Evolutionary conservation across 2,329 filamentous ascomycete genomes (phyloP).

Genomic region (Talaromyces atroroseus): DNA sequence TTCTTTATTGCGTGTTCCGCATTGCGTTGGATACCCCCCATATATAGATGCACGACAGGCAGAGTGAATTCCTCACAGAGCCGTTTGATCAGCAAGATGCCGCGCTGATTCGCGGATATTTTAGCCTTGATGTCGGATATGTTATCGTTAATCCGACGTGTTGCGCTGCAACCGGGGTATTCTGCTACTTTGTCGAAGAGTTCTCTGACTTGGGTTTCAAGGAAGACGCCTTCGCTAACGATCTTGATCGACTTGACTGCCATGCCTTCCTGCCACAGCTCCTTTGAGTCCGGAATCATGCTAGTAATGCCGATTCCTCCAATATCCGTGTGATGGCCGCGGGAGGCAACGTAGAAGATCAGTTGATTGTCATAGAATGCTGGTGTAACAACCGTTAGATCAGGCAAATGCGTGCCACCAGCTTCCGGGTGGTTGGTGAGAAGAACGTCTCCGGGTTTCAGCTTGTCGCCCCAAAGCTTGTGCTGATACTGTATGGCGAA

Average conservation of each 20-base stretch:
- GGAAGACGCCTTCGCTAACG: conserved; percentile 65
- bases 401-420: conserved; percentile 75
- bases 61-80: conserved; percentile 70
- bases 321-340: conserved; percentile 73
- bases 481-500: conserved; percentile 72
- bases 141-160: conserved; percentile 69
- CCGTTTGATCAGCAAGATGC: conserved; percentile 64
- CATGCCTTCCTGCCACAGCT: conserved; percentile 53
- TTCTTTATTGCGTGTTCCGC: conserved; percentile 66
- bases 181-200: conserved; percentile 65
- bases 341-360: conserved; percentile 71
- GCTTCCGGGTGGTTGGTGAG: conserved; percentile 77
- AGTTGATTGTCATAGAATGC: conserved; percentile 69
- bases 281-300: conserved; percentile 54
- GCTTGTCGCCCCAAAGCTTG: conserved; percentile 65
- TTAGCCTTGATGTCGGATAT: conserved; percentile 77
- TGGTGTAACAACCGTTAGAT: conserved; percentile 72
- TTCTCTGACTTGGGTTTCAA: conserved; percentile 65
- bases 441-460: conserved; percentile 70
- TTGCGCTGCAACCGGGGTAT: conserved; percentile 67
- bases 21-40: conserved; percentile 71
- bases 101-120: conserved; percentile 75
- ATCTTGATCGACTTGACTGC: conserved; percentile 58
- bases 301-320: conserved; percentile 67
- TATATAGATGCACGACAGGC: conserved; percentile 69